Evolutionary conservation across 2,329 filamentous ascomycete species (phyloP).

Genomic region (Pseudogymnoascus sp.): DNA sequence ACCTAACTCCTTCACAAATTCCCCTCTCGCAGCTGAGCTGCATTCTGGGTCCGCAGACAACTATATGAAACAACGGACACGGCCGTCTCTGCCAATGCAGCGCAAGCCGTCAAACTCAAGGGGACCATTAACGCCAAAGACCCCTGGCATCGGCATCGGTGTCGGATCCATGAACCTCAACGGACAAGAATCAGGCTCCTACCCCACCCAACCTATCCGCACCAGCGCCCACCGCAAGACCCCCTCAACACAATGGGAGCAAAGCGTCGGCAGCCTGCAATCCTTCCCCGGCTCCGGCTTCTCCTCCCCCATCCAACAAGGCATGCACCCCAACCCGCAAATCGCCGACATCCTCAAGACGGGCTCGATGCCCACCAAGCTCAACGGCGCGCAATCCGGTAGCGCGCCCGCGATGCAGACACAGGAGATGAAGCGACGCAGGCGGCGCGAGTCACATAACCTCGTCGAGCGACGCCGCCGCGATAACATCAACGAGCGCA

Average conservation of each 20-base stretch:
- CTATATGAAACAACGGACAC: conserved; percentile 52
- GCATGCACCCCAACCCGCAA: conserved; percentile 60
- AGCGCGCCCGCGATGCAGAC: conserved; percentile 51
- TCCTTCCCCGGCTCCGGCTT: conserved; percentile 88
- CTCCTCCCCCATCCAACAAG: conserved; percentile 68
- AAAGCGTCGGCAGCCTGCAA: conserved; percentile 74
- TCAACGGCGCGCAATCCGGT: conserved; percentile 37
- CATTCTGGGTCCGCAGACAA: conserved; percentile 40
- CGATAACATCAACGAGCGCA: conserved; percentile 98
- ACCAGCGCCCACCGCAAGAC: conserved; percentile 72
- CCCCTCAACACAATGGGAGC: conserved; percentile 83
- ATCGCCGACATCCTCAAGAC: conserved; percentile 87
- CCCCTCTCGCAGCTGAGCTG: conserved; percentile 46
- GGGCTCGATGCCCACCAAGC: conserved; percentile 85
- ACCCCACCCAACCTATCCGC: conserved; percentile 72
- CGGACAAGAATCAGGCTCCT: conserved; percentile 61
- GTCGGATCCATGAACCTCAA: conserved; percentile 65
- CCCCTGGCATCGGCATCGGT: conserved; percentile 57
- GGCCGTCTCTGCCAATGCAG: conserved; percentile 58
- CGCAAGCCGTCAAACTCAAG: conserved; percentile 68
- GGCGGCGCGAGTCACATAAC: conserved; percentile 91
- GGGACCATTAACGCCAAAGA: conserved; percentile 81
- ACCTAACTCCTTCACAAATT: conserved; percentile 45
- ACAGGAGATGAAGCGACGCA: conserved; percentile 88
- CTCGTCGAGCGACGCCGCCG: conserved; percentile 88